phyloP scores from a whole-genome alignment of 169 alveolate genomes.

The Plasmodium vivax region DNA sequence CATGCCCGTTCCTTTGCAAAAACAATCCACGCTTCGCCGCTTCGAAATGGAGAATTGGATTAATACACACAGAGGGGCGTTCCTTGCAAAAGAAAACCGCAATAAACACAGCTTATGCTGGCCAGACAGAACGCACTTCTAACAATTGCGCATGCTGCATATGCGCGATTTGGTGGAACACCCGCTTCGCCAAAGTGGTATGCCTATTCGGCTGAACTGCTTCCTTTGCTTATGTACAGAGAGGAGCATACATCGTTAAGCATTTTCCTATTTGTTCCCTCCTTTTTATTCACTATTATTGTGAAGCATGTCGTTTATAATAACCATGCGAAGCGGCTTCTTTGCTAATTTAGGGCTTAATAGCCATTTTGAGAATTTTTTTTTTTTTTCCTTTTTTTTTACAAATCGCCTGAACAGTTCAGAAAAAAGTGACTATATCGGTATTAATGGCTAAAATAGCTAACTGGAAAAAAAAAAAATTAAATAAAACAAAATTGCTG shows the following conservation, averaged over 20 bases:
- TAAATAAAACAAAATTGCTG: neutral
- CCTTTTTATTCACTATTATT: neutral
- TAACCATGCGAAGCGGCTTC: neutral
- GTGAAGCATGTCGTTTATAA: neutral
- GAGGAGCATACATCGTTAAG: neutral
- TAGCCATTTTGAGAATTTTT: slow-evolving; percentile 1
- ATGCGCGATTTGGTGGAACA: neutral
- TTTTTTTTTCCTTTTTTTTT: neutral
- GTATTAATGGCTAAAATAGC: neutral
- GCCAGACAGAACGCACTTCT: neutral
- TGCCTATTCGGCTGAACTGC: neutral
- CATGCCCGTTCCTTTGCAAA: neutral
- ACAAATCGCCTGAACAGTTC: neutral
- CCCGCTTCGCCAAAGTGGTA: neutral
- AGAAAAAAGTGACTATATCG: neutral
- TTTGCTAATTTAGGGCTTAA: neutral
- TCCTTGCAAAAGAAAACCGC: neutral
- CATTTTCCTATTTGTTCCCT: neutral
- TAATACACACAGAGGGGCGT: neutral
- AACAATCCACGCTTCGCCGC: neutral
- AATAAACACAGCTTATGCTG: neutral
- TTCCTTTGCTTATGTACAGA: neutral
- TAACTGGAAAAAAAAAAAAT: neutral
- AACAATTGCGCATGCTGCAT: neutral
- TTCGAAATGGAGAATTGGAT: neutral